phyloP scores from a whole-genome alignment of 208 protist species.

The Trichomonas vaginalis region DNA sequence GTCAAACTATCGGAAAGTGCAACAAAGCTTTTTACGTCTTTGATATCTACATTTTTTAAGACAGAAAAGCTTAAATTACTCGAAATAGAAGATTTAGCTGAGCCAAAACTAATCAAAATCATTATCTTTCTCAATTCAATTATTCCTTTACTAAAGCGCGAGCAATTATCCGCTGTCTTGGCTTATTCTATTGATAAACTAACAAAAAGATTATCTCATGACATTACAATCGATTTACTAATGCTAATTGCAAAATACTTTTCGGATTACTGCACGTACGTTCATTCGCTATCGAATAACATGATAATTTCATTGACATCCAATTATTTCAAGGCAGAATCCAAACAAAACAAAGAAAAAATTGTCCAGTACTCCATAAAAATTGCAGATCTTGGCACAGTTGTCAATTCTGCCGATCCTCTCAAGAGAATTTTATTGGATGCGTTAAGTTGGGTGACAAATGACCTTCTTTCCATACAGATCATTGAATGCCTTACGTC shows the following conservation, averaged over 20 bases:
- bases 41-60: not conserved
- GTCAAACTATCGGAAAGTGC: not conserved
- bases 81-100: not conserved
- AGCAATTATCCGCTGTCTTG: not conserved
- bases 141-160: not conserved
- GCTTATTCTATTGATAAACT: not conserved
- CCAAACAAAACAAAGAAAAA: not conserved
- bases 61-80: not conserved
- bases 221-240: not conserved
- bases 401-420: not conserved
- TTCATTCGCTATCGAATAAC: not conserved
- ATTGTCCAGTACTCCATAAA: not conserved
- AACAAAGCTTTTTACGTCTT: not conserved
- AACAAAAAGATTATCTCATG: not conserved
- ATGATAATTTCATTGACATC: not conserved
- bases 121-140: not conserved
- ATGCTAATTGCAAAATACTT: not conserved
- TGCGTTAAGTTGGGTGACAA: not conserved
- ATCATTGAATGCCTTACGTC: not conserved
- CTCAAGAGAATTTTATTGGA: not conserved
- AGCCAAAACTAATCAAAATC: not conserved
- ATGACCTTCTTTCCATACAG: not conserved
- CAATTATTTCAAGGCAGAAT: not conserved
- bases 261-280: not conserved
- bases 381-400: not conserved